Base-by-base conservation (phyloP, 1,139 yeast species). In the Lodderomyces pseudojiufengensis region DNA sequence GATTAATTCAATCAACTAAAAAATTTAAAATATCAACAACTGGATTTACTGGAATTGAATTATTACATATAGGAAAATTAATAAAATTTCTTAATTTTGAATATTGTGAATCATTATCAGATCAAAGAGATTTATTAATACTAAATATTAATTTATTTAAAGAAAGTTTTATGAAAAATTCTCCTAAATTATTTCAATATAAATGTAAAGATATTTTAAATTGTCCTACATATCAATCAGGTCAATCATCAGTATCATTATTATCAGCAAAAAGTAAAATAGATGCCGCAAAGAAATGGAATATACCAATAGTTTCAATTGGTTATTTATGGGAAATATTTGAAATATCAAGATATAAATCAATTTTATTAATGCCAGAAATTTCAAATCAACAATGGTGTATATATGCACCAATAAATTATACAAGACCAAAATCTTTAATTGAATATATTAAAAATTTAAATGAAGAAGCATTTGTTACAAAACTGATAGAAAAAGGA, bases 11-110 rank as follows among this genome's bases (percentile, higher is more conserved):
- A 13, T 57, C 65, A 9, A 61, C 54, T 5, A 48, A 49, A 12
- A 57, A 61, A 9, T 60, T 80, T 43, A 70, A 70, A 32, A 65
- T 88, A 1, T 75, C 85, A 42, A 68, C 85, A 2, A 76, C 94
- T 1, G 97, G 97, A 5, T 90, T 84, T 51, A 72, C 78, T 9
- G 97, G 95, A 0, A 78, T 87, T 12, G 97, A 90, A 54, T 63
- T 81, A 21, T 61, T 86, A 29, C 97, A 90, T 58, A 50, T 86
- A 8, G 78, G 75, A 12, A 82, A 84, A 49, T 63, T 90, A 35
- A 64, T 86, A 9, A 51, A 61, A 25, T 54, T 65, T n/a, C 47
- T 79, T 59, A 65, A 85, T 9, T 67, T 80, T 54, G 57, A 66
- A 36, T 60, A 73, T 43, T 59, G 73, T 44, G 73, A 74, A 3